Evolutionary conservation across 176 grass and related monocot genomes (phyloP).

Genomic region (Aegilops speltoides): DNA sequence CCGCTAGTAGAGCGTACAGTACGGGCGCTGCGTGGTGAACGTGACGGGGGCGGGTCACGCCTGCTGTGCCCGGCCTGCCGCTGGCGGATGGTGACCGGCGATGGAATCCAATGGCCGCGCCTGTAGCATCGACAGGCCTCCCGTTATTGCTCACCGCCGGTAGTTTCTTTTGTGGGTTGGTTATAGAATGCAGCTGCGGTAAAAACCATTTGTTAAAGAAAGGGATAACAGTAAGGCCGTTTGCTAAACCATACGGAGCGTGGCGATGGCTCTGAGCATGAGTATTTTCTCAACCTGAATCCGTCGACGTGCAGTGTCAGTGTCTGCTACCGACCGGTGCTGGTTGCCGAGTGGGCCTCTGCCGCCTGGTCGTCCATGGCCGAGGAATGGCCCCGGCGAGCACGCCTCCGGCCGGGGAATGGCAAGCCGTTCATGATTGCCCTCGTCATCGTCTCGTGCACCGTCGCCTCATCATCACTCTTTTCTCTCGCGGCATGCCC

Average conservation of each 20-base stretch:
- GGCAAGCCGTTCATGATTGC: neutral
- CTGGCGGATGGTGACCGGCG: neutral
- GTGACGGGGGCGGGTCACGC: neutral
- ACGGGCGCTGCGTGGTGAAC: neutral
- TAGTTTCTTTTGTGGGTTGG: no score
- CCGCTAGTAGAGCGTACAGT: neutral
- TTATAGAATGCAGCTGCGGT: no score
- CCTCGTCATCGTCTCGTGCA: neutral
- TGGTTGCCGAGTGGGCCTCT: neutral
- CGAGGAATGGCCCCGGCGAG: neutral
- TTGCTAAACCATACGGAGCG: no score
- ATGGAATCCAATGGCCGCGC: neutral
- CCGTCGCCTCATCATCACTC: neutral
- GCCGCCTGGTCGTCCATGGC: neutral
- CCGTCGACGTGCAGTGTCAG: no score
- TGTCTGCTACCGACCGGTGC: neutral
- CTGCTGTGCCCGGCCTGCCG: neutral
- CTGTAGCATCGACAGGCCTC: neutral
- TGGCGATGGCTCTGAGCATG: no score
- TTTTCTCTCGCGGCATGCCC: neutral
- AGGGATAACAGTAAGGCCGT: no score
- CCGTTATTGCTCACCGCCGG: no score
- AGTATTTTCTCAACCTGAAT: neutral
- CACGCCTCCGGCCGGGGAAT: neutral
- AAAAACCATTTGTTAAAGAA: no score